phyloP scores from a whole-genome alignment of 1,139 yeast species.

The Suhomyces yuchorum region DNA sequence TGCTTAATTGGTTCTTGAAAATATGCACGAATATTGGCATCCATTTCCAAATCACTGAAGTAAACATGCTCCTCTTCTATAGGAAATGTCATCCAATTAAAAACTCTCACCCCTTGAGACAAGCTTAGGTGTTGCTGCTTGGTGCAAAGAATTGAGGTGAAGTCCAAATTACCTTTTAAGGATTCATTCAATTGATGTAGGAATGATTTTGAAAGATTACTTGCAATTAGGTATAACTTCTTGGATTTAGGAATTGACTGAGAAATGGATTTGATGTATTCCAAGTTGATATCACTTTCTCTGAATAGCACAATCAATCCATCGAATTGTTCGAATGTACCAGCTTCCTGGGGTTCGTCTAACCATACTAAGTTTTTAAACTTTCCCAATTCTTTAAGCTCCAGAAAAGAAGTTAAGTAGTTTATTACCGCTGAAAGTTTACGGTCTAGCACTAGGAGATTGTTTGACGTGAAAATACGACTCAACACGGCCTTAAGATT shows the following conservation, averaged over 20 bases:
- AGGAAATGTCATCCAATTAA: conserved; percentile 39
- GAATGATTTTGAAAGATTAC: conserved; percentile 33
- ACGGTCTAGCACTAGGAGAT: conserved; percentile 59
- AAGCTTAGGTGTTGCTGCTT: conserved; percentile 15
- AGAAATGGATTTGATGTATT: conserved; percentile 9
- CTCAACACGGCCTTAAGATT: conserved; percentile 29
- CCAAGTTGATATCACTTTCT: conserved; percentile 21
- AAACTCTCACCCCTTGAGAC: conserved; percentile 25
- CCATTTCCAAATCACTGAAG: conserved; percentile 4
- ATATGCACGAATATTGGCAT: conserved; percentile 30
- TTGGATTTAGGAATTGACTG: conserved; percentile 14
- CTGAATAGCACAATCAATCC: conserved; percentile 42
- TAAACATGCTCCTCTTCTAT: conserved; percentile 29
- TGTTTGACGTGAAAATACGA: conserved; percentile 32
- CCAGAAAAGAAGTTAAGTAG: conserved; percentile 59
- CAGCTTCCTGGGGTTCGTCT: conserved; percentile 13
- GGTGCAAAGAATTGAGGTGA: conserved; percentile 22
- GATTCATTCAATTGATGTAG: conserved; percentile 31
- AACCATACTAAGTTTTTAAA: conserved; percentile 67
- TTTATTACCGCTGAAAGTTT: conserved; percentile 58
- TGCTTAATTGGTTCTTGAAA: conserved; percentile 40
- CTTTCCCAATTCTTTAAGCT: conserved; percentile 56
- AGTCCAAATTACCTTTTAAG: conserved; percentile 20
- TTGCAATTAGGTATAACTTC: conserved; percentile 31
- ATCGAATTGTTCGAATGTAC: conserved; percentile 21